These are phyloP conservation scores for Rhododendron griersonianum DNA, from an alignment of 148 eudicot genomes.

Conservation along the genomic window DNA sequence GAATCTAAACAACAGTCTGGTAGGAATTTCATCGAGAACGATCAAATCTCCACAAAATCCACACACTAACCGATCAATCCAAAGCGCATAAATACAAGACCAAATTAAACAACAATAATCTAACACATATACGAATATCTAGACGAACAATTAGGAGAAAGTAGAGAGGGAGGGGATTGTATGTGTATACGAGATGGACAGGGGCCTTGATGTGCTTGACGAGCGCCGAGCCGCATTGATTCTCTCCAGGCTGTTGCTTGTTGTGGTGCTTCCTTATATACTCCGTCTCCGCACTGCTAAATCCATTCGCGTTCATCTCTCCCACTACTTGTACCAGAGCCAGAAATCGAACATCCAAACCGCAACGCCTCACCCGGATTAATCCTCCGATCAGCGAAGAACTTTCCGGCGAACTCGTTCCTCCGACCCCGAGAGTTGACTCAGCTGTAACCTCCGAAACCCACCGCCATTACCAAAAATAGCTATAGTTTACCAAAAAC, in stretches of 20 bases:
- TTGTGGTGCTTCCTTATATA: slow-evolving; percentile 54
- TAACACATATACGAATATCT: background rate
- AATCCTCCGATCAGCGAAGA: no score
- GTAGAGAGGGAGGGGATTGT: slow-evolving; percentile 10
- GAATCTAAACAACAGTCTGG: background rate
- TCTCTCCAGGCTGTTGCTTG: slow-evolving; percentile 42
- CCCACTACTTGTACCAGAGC: background rate
- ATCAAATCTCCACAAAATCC: background rate
- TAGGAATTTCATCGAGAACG: background rate
- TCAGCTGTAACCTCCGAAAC: background rate
- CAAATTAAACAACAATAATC: background rate
- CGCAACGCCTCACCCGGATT: no score
- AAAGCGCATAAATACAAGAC: background rate
- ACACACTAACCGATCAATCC: background rate
- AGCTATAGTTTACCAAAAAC: background rate
- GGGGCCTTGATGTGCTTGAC: slow-evolving; percentile 85
- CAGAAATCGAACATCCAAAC: no score
- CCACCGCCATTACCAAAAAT: slow-evolving; percentile 9
- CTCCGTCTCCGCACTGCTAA: slow-evolving; percentile 40
- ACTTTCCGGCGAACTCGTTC: background rate
- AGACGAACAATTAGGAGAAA: background rate
- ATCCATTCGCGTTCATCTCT: slow-evolving; percentile 34
- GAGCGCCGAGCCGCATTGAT: slow-evolving; percentile 70
- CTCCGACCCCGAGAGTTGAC: slow-evolving; percentile 6
- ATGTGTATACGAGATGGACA: slow-evolving; percentile 44